phyloP scores from a whole-genome alignment of 768 basidiomycete species.

The Pleurotus sapidus region DNA sequence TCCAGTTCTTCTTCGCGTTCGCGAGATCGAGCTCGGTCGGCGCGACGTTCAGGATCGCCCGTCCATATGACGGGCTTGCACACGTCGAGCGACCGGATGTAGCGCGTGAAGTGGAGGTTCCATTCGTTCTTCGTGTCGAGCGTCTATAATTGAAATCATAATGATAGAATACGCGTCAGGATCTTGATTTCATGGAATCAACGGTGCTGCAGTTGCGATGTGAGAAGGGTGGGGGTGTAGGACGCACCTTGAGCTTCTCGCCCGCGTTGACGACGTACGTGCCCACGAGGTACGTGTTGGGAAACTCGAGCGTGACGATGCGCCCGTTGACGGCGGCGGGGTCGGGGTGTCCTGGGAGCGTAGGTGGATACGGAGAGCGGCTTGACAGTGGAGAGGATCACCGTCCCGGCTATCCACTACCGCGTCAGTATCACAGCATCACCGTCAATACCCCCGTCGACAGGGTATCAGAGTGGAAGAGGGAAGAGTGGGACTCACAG shows the following conservation, averaged over 20 bases:
- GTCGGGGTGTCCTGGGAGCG: slow-evolving; percentile 75
- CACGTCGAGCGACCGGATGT: slow-evolving; percentile 71
- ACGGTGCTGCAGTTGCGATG: no score
- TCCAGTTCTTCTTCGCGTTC: slow-evolving; percentile 76
- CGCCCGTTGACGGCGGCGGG: slow-evolving; percentile 66
- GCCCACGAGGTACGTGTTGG: slow-evolving; percentile 63
- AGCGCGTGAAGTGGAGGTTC: slow-evolving; percentile 72
- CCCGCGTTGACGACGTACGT: slow-evolving; percentile 90
- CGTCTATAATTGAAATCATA: slow-evolving; percentile 43
- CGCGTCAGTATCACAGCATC: no score
- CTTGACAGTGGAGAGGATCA: slow-evolving; percentile 74
- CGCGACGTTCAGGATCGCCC: slow-evolving; percentile 86
- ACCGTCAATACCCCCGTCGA: no score
- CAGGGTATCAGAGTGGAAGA: not conserved
- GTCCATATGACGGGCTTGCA: slow-evolving; percentile 87
- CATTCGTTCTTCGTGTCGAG: slow-evolving; percentile 74
- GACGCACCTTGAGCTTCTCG: slow-evolving; percentile 60
- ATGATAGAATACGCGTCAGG: no score
- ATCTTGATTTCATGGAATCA: no score
- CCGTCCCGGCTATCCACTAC: slow-evolving; percentile 69
- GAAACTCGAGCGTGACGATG: slow-evolving; percentile 81
- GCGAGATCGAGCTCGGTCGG: slow-evolving; percentile 72
- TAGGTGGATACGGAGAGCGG: slow-evolving; percentile 62
- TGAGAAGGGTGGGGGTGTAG: not conserved
- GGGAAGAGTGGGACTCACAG: slow-evolving; percentile 36